Conservation (phyloP, 2,329 filamentous ascomycete genomes). For the Tolypocladium amazonense region DNA sequence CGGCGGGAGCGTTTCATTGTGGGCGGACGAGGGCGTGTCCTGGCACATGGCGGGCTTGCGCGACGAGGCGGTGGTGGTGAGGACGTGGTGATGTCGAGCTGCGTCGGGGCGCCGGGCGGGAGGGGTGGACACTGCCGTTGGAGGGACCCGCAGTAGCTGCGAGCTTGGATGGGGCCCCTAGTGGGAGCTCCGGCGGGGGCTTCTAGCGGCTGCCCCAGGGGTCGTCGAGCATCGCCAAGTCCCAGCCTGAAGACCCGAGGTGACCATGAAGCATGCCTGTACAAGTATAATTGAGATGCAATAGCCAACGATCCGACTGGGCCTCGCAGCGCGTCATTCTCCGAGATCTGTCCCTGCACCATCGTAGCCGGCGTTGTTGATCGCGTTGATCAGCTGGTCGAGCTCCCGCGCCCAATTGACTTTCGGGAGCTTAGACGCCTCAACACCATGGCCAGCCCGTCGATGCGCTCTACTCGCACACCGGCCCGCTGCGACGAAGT, state of each 20-base stretch:
- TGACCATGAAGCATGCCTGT: no score
- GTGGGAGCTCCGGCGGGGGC: no score
- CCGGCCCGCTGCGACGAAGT: neutral
- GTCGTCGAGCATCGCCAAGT: neutral
- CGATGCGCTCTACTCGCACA: neutral
- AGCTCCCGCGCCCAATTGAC: neutral
- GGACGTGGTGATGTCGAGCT: neutral
- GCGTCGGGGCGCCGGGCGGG: neutral
- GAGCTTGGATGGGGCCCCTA: neutral
- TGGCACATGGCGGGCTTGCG: constrained; percentile 4
- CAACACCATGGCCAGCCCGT: no score
- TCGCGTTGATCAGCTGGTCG: no score
- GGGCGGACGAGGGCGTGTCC: neutral
- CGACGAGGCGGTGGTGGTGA: neutral
- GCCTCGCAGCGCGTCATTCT: no score
- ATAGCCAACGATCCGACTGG: no score
- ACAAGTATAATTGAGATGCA: no score
- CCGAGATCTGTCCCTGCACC: neutral
- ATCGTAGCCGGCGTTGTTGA: neutral
- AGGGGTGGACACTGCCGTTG: neutral
- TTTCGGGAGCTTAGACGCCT: no score
- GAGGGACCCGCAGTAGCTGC: neutral
- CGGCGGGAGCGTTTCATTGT: neutral
- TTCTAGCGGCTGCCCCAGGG: neutral
- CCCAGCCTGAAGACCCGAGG: no score